A percentile compares a stretch with the other conserved stretches of the same genome.
Conservation (phyloP, 129 eudicot genomes). For the Smallanthus sonchifolius region DNA sequence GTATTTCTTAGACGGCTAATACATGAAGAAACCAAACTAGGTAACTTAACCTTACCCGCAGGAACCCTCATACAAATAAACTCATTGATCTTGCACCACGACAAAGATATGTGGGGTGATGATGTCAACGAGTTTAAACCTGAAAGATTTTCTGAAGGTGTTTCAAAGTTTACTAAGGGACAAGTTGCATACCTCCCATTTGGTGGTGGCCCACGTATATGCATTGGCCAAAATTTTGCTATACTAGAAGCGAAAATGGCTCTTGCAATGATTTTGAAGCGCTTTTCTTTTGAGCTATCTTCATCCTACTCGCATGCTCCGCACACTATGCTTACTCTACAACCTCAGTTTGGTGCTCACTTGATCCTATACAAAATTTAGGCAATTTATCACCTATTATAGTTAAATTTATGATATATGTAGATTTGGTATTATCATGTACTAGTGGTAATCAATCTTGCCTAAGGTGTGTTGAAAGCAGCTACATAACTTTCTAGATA, state of each 20-base stretch:
- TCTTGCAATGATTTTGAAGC: slow-evolving; percentile 37
- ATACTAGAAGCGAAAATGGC: slow-evolving; percentile 47
- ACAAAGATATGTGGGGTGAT: slow-evolving; percentile 29
- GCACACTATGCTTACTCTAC: slow-evolving; percentile 19
- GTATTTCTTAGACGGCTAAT: background rate
- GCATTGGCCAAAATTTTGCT: slow-evolving; percentile 34
- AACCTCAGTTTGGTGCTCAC: slow-evolving; percentile 52
- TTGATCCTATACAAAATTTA: slow-evolving; percentile 30
- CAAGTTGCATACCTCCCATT: slow-evolving; percentile 23
- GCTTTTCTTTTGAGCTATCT: slow-evolving; percentile 40
- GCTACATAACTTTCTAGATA: no score
- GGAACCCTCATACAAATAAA: slow-evolving; percentile 18
- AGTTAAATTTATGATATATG: background rate
- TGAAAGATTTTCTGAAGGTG: slow-evolving; percentile 31
- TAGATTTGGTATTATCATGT: background rate
- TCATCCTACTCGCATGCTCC: slow-evolving; percentile 58
- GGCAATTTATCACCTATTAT: background rate
- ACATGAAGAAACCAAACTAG: slow-evolving; percentile 30
- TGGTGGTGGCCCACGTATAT: slow-evolving; percentile 38
- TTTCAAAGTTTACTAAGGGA: slow-evolving; percentile 28
- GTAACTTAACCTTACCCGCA: slow-evolving; percentile 17
- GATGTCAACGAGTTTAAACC: slow-evolving; percentile 31
- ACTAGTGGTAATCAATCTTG: background rate
- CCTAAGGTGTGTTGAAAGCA: background rate
- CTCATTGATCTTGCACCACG: slow-evolving; percentile 17